These are phyloP conservation scores for Alternaria sp. DNA, from an alignment of 2,329 filamentous ascomycete species.

Conservation along the genomic window DNA sequence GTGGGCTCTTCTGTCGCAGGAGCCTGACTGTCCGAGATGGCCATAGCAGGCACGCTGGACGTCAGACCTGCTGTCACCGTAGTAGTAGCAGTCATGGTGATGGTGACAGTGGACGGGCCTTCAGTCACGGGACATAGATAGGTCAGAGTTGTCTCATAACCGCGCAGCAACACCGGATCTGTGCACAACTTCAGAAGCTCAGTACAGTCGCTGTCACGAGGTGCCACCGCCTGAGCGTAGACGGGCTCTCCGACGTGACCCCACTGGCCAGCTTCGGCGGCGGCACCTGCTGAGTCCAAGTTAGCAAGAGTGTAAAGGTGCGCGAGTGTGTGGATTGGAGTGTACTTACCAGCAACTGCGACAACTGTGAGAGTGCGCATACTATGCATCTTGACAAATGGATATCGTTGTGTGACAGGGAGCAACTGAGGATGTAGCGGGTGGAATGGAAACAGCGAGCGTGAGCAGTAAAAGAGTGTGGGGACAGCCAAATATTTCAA, in stretches of 20 bases:
- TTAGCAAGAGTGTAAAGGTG: background rate
- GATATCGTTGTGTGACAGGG: background rate
- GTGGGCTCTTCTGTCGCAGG: conserved; percentile 15
- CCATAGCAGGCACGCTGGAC: background rate
- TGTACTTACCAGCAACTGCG: conserved; percentile 23
- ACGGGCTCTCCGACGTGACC: conserved; percentile 13
- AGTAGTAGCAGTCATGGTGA: conserved; percentile 31
- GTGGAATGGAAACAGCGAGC: conserved; percentile 1
- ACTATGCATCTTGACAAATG: conserved; percentile 16
- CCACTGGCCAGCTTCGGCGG: conserved; percentile 18
- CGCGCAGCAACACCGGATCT: conserved; percentile 26
- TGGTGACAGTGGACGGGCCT: conserved; percentile 24
- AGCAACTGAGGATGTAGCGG: background rate
- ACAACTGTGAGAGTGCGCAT: conserved; percentile 21
- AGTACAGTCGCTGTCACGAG: conserved; percentile 21
- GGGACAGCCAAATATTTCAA: background rate
- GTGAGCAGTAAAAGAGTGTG: conserved; percentile 8
- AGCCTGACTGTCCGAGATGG: background rate
- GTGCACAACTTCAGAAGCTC: conserved; percentile 36
- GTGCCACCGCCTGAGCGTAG: conserved; percentile 11
- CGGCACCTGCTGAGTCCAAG: conserved; percentile 15
- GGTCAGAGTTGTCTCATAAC: conserved; percentile 30
- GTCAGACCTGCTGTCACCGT: conserved; percentile 5
- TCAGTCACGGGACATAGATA: conserved; percentile 33
- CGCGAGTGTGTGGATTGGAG: background rate